phyloP scores from a whole-genome alignment of 2,329 filamentous ascomycete species.

The Colletotrichum tofieldiae region DNA sequence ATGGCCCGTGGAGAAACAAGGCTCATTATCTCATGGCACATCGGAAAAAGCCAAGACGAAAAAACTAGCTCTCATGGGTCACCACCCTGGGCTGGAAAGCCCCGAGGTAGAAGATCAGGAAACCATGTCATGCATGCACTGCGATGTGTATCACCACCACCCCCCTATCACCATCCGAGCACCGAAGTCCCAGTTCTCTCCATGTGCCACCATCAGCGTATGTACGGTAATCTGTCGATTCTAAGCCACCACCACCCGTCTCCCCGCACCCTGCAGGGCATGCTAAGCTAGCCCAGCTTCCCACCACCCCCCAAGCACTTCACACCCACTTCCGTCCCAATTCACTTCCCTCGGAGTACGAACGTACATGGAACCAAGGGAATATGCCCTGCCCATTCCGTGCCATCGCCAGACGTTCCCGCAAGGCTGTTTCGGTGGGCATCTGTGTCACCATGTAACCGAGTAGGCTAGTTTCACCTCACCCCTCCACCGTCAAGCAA shows the following conservation, averaged over 20 bases:
- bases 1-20: neutral
- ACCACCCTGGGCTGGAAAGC: neutral
- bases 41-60: neutral
- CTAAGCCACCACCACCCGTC: conserved; percentile 35
- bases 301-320: neutral
- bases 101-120: neutral
- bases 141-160: neutral
- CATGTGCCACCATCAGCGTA: conserved; percentile 19
- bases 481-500: neutral
- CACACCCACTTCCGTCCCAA: neutral
- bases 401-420: conserved; percentile 8
- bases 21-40: neutral
- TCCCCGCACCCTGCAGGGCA: conserved; percentile 18
- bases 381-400: conserved; percentile 22
- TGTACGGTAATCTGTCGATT: conserved; percentile 31
- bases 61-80: neutral
- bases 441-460: neutral
- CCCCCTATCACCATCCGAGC: neutral
- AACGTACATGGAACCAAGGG: neutral
- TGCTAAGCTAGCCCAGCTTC: neutral
- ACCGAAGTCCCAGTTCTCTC: conserved; percentile 1
- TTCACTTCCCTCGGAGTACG: neutral
- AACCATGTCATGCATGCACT: neutral
- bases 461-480: conserved; percentile 1
- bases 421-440: conserved; percentile 28